Percentiles rank a stretch among this genome's conserved stretches.
Evolutionary conservation across 2,329 filamentous ascomycete genomes (phyloP).

Genomic region (Hymenoscyphus occultus): DNA sequence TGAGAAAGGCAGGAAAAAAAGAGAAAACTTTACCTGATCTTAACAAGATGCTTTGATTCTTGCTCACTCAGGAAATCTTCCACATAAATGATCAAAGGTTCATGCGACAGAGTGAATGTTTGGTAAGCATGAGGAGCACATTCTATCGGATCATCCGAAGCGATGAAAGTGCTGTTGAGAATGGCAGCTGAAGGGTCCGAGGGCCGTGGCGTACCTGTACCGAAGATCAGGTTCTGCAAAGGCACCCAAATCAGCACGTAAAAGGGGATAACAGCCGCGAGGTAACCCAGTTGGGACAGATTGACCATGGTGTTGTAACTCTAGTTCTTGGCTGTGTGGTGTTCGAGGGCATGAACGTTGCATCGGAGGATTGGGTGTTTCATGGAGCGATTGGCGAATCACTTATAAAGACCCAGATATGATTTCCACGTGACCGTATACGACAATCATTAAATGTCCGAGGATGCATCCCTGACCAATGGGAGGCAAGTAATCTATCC

Average conservation of each 20-base stretch:
- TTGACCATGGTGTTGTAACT: conserved; percentile 22
- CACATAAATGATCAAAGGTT: conserved; percentile 57
- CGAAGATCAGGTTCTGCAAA: conserved; percentile 27
- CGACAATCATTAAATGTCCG: neutral
- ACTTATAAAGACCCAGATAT: conserved; percentile 1
- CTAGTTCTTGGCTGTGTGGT: conserved; percentile 8
- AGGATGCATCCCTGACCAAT: neutral
- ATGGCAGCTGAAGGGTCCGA: conserved; percentile 10
- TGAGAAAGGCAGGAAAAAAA: neutral
- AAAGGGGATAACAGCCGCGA: conserved; percentile 30
- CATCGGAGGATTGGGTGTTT: conserved; percentile 11
- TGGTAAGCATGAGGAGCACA: conserved; percentile 32
- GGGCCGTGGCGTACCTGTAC: conserved; percentile 11
- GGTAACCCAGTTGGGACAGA: conserved; percentile 25
- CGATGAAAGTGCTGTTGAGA: conserved; percentile 33
- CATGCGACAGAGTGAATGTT: conserved; percentile 49
- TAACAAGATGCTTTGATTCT: conserved; percentile 50
- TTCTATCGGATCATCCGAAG: conserved; percentile 29
- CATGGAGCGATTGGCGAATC: neutral
- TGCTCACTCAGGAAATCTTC: conserved; percentile 49
- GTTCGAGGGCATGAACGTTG: conserved; percentile 11
- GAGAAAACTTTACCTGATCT: conserved; percentile 53
- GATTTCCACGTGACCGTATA: neutral
- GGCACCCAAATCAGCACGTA: conserved; percentile 33
- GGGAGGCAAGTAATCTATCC: neutral